These are phyloP conservation scores for Blattamonas nauphoetae DNA, from an alignment of 78 protist genomes.

Conservation along the genomic window DNA sequence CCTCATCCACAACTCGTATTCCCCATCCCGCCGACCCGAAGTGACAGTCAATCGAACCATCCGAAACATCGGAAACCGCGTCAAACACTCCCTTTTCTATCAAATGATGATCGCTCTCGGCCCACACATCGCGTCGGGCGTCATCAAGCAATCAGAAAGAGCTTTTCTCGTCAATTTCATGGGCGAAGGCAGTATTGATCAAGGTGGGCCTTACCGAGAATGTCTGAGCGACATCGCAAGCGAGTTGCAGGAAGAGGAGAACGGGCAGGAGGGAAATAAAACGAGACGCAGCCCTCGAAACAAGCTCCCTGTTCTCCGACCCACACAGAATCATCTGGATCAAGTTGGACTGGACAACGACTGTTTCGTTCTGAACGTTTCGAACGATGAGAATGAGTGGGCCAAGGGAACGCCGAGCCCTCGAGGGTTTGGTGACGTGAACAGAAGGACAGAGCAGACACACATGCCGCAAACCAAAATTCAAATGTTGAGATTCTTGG, in stretches of 20 bases:
- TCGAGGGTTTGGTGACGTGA: no score
- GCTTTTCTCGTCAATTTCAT: background rate
- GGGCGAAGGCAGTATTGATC: background rate
- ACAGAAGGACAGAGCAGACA: background rate
- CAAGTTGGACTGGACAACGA: background rate
- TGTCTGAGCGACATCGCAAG: background rate
- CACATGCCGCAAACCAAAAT: background rate
- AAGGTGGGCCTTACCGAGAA: constrained; percentile 11
- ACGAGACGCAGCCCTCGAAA: background rate
- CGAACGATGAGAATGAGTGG: background rate
- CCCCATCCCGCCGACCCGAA: background rate
- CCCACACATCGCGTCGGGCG: background rate
- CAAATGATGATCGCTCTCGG: background rate
- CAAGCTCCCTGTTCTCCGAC: background rate
- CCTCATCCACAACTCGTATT: background rate
- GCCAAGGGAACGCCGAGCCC: background rate
- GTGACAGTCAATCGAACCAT: background rate
- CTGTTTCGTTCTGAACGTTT: background rate
- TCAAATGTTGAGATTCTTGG: background rate
- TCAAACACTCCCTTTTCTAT: background rate
- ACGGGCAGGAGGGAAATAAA: background rate
- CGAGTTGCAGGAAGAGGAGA: background rate
- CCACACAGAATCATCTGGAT: background rate
- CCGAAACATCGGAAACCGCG: background rate
- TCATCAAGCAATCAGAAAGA: background rate